Base-by-base conservation (phyloP, 2,329 filamentous ascomycete species). In the Fusarium ambrosium region DNA sequence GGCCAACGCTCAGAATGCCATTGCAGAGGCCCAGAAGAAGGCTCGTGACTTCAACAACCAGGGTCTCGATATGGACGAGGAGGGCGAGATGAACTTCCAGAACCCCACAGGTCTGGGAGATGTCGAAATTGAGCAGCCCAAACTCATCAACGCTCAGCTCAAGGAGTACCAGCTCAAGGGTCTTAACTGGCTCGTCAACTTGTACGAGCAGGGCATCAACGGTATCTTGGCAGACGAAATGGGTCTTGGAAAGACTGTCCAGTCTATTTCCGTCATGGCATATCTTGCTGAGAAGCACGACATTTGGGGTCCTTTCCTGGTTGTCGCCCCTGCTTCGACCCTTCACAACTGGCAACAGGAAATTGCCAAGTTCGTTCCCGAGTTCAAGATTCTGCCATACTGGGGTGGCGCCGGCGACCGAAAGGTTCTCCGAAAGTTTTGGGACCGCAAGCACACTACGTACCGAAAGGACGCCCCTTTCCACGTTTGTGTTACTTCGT, bases 321-420 rank as follows among this genome's bases (percentile, higher is more conserved):
- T 99, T 75, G 97, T 99, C 72, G 97, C 97, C 0, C 97, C 97
- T 0, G 95, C 97, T 1, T 98, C 95, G 1, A 99, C 97, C 2
- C 87, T 99, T 68, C 96, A 99, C 91, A 99, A 99, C 82, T 99
- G 97, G 97, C 95, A 99, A 83, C 97, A 99, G 83, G 97, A 99
- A 86, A 98, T 99, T 75, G 90, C 94, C 71, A 95, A 91, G 82
- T 99, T 99, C 82, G 95, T 99, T 2, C 97, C 97, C 1, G 91
- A 94, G 68, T 92, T 99, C 83, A 98, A 98, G 85, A 95, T 98
- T 34, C 87, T 99, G 39, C 97, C 97, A 3, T 99, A 99, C 86
- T 99, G 97, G 97, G 97, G 97, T 77, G 97, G 92, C 66, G 95
- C 95, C 14, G 94, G 93, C 71, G 97, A 99, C 81, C 92, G 97